Evolutionary conservation across 2,329 filamentous ascomycete species (phyloP), one percentile per base, ranked within the genome.

Genomic region (Teratosphaeria zuluensis): DNA sequence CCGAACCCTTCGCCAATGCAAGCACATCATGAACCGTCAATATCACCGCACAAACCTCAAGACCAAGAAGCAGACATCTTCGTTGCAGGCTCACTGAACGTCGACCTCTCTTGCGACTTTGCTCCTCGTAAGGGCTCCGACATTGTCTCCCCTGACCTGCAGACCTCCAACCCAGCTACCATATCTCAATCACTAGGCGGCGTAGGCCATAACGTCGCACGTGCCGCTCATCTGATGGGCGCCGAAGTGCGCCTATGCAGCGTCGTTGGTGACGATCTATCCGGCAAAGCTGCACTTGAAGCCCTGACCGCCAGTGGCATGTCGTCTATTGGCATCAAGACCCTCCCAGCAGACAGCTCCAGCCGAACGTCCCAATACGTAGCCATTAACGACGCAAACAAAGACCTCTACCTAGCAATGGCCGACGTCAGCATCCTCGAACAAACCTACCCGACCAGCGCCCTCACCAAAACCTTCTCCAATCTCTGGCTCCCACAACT

Each of bases 391-490:
- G 89, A 95, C 69, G 78, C 79, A 0, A 84, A 87, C 60, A 95
- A 91, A 72, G 88, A 92, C 63, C 82, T 99, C 2, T 81, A 92
- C n/a, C 75, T 96, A 62, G 92, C 91, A 53, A 95, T 96, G 90
- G 92, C 92, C 4, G 94, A 97, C 70, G 96, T 97, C 91, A 83
- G 80, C 58, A 92, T 96, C 66, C 83, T 96, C 46, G 79, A 84
- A 64, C 72, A 74, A 64, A 72, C 73, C 16, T 55, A 56, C 32
- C 55, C 63, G 38, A 53, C 57, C 48, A 54, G 56, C 46, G 53
- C 57, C 7, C 81, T 84, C n/a, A 21, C 42, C 5, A 16, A 59
- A 9, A 60, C 66, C 0, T 80, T 82, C 61, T 73, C 79, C 0
- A 71, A 77, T 8, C 76, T 81, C 63, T 90, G 87, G 85, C 79